Percentiles rank a stretch among this genome's conserved stretches.
Conservation (phyloP, 257 asterid species). For the Coffea eugenioides region DNA sequence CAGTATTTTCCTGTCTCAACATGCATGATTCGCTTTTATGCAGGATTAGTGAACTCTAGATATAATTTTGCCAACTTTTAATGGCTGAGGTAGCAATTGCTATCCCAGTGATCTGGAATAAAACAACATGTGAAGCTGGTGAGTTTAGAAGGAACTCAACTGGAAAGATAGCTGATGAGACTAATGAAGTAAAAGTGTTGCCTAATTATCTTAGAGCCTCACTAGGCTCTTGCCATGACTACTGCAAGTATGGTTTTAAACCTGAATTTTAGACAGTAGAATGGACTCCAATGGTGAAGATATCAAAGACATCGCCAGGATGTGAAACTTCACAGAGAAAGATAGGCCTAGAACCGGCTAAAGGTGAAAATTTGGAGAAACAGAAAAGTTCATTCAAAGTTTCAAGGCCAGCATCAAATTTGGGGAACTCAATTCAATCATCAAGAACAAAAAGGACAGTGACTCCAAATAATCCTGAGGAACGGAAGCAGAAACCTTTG, state of each 20-base stretch:
- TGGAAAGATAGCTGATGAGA: constrained; percentile 6
- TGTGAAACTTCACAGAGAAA: not conserved
- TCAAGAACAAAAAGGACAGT: constrained; percentile 2
- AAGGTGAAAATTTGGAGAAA: constrained; percentile 9
- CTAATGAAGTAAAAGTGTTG: constrained; percentile 10
- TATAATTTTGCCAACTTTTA: not conserved
- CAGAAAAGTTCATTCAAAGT: not conserved
- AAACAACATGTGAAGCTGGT: constrained; percentile 8
- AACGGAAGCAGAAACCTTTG: constrained; percentile 17
- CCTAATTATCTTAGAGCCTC: constrained; percentile 28
- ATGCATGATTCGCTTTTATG: not conserved
- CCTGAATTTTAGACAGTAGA: not conserved
- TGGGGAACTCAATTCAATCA: not conserved
- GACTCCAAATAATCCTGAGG: constrained; percentile 17
- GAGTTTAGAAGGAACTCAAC: constrained; percentile 24
- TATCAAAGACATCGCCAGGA: not conserved
- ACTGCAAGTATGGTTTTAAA: constrained; percentile 25
- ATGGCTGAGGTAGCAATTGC: not conserved
- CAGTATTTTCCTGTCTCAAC: not conserved
- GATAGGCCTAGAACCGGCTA: not conserved
- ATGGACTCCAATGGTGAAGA: not conserved
- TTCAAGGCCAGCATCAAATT: not conserved
- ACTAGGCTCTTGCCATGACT: constrained; percentile 30
- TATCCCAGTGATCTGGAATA: constrained; percentile 5
- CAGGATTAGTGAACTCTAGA: not conserved